Conservation (phyloP, 2,329 filamentous ascomycete species). For the Beauveria sp. region DNA sequence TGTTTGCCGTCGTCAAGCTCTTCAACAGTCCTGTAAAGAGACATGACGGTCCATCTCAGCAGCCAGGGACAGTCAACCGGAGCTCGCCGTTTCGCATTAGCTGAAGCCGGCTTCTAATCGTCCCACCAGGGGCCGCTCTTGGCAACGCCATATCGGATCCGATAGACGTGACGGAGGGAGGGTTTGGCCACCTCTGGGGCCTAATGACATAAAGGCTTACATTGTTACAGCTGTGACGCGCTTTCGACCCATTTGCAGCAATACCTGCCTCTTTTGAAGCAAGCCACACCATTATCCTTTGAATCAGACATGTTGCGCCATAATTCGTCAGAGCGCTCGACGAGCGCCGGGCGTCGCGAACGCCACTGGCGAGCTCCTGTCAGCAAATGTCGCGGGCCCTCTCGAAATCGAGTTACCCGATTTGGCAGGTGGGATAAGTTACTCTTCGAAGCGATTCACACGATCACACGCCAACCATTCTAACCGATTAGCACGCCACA, state of each 20-base stretch:
- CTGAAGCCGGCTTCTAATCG: not conserved
- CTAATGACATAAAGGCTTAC: not conserved
- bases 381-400: not conserved
- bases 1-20: too few relatives aligned
- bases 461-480: not conserved
- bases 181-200: not conserved
- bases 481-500: constrained; percentile 2
- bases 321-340: not conserved
- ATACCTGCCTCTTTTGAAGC: constrained; percentile 1
- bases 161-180: not conserved
- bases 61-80: not conserved
- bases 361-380: not conserved
- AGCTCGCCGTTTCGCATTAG: not conserved
- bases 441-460: not conserved
- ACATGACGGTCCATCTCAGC: too few relatives aligned
- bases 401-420: not conserved
- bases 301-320: not conserved
- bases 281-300: not conserved
- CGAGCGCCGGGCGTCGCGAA: not conserved
- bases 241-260: not conserved
- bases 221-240: not conserved
- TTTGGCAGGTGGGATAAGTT: not conserved
- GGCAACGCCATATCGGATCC: constrained; percentile 1
- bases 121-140: not conserved
- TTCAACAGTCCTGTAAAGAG: too few relatives aligned